Evolutionary conservation across 1,284 basidiomycete genomes (phyloP).

Genomic region (Leucoagaricus sp.): DNA sequence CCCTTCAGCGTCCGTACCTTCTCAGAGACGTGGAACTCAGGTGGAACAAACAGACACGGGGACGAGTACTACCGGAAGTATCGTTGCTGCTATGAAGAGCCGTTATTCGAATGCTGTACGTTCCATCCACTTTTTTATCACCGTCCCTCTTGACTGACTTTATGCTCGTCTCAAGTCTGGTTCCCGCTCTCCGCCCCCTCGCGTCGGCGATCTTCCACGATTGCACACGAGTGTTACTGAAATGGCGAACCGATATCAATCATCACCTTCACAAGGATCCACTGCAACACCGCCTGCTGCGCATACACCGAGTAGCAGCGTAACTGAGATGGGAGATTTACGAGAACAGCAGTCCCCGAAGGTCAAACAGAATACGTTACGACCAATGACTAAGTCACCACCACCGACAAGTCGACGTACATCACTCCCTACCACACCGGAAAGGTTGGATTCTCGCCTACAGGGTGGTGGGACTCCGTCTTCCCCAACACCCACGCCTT

Average conservation of each 20-base stretch:
- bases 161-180: slow-evolving; percentile 40
- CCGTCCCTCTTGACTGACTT: background rate
- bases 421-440: slow-evolving; percentile 27
- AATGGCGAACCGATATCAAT: slow-evolving; percentile 65
- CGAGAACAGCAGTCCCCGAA: slow-evolving; percentile 12
- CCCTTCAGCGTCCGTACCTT: slow-evolving; percentile 6
- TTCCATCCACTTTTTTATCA: slow-evolving; percentile 15
- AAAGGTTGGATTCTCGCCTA: slow-evolving; percentile 19
- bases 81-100: slow-evolving; percentile 69
- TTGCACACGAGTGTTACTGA: slow-evolving; percentile 64
- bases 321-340: slow-evolving; percentile 20
- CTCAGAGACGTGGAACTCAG: slow-evolving; percentile 19
- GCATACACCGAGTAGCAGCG: slow-evolving; percentile 24
- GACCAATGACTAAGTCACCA: slow-evolving; percentile 26
- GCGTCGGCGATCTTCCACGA: slow-evolving; percentile 50
- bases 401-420: slow-evolving; percentile 32
- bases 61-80: slow-evolving; percentile 50
- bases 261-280: slow-evolving; percentile 24
- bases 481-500: slow-evolving; percentile 13
- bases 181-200: slow-evolving; percentile 54
- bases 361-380: slow-evolving; percentile 18
- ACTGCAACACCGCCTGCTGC: background rate
- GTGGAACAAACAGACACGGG: slow-evolving; percentile 51
- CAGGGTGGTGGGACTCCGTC: slow-evolving; percentile 18
- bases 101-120: slow-evolving; percentile 60